Percentiles rank a stretch among this genome's conserved stretches.
phyloP scores from a whole-genome alignment of 2,329 filamentous ascomycete species.

The Pestalotiopsis sp. region DNA sequence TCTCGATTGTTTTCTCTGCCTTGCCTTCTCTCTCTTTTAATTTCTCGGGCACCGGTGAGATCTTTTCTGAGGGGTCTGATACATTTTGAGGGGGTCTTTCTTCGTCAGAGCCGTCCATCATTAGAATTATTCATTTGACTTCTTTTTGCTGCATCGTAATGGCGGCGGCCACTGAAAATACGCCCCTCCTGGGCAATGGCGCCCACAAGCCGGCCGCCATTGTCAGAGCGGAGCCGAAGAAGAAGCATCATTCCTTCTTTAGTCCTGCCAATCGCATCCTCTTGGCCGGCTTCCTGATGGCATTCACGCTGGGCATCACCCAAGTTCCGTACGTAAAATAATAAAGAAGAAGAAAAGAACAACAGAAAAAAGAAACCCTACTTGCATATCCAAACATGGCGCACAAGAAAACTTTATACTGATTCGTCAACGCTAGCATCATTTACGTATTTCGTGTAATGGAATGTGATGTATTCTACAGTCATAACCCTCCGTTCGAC shows the following conservation, averaged over 20 bases:
- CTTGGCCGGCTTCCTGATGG: constrained; percentile 12
- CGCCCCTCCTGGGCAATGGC: constrained; percentile 12
- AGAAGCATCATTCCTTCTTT: neutral
- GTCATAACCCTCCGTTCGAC: constrained; percentile 52
- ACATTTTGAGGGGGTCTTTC: neutral
- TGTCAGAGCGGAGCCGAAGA: neutral
- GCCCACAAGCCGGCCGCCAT: neutral
- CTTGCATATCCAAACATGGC: neutral
- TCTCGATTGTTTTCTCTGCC: neutral
- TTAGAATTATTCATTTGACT: neutral
- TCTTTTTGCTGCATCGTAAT: neutral
- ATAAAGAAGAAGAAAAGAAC: neutral
- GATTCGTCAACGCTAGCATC: constrained; percentile 31
- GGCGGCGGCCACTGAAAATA: constrained; percentile 24
- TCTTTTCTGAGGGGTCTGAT: neutral
- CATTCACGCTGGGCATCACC: constrained; percentile 12
- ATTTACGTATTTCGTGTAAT: constrained; percentile 72
- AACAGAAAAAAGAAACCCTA: neutral
- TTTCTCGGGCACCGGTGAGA: neutral
- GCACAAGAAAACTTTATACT: neutral
- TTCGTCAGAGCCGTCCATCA: neutral
- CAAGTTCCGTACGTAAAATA: constrained; percentile 11
- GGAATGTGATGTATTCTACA: constrained; percentile 73
- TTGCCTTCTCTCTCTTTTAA: neutral
- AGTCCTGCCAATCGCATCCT: constrained; percentile 9